Evolutionary conservation across 2,329 filamentous ascomycete species (phyloP).

Genomic region (Penicillium sp.): DNA sequence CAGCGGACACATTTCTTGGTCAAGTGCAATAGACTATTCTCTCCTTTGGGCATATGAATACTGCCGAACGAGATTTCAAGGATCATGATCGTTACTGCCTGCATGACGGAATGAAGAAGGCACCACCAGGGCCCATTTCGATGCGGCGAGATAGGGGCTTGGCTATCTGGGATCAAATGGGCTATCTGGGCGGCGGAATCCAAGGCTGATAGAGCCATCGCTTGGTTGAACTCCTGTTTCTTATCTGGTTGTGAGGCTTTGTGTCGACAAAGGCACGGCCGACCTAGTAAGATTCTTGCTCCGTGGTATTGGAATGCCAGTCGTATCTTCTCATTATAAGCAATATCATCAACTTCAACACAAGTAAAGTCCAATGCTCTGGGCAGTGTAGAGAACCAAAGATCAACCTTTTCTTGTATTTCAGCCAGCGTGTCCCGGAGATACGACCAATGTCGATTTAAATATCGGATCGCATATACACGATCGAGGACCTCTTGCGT

Average conservation of each 20-base stretch:
- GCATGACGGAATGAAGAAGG: slow-evolving; percentile 50
- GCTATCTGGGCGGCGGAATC: slow-evolving; percentile 45
- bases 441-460: slow-evolving; percentile 8
- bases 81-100: slow-evolving; percentile 45
- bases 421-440: slow-evolving; percentile 4
- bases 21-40: slow-evolving; percentile 36
- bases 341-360: background rate
- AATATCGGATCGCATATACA: slow-evolving; percentile 37
- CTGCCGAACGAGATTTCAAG: slow-evolving; percentile 45
- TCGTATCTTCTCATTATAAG: slow-evolving; percentile 30
- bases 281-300: slow-evolving; percentile 43
- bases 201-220: slow-evolving; percentile 28
- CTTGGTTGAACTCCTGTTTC: slow-evolving; percentile 35
- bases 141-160: slow-evolving; percentile 40
- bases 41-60: slow-evolving; percentile 43
- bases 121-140: slow-evolving; percentile 49
- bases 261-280: slow-evolving; percentile 46
- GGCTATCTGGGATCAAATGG: slow-evolving; percentile 43
- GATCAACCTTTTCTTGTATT: slow-evolving; percentile 12
- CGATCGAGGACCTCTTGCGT: slow-evolving; percentile 40
- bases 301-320: slow-evolving; percentile 47
- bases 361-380: slow-evolving; percentile 13
- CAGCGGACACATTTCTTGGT: slow-evolving; percentile 46
- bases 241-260: slow-evolving; percentile 27
- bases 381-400: slow-evolving; percentile 17